Conservation (phyloP, 1,139 yeast species). For the Suhomyces bribrorum region DNA sequence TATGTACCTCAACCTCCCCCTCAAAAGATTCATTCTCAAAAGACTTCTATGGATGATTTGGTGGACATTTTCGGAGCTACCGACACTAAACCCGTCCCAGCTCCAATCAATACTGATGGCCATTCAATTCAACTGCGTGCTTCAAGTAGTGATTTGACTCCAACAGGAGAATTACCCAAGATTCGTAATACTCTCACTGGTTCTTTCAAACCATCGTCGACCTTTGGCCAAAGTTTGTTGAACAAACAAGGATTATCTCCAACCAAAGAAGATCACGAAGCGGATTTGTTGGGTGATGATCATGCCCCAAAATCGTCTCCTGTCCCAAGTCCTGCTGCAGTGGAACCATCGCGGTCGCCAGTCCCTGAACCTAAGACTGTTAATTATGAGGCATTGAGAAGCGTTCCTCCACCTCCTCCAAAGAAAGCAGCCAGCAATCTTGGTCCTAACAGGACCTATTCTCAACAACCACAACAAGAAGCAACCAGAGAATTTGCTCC, state of each 20-base stretch:
- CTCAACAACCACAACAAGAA: constrained; percentile 9
- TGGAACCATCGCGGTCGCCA: constrained; percentile 9
- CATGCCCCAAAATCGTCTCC: constrained; percentile 15
- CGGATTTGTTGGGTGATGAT: constrained; percentile 32
- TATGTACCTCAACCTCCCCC: constrained; percentile 16
- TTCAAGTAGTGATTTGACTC: constrained; percentile 41
- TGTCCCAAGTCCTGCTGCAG: constrained; percentile 1
- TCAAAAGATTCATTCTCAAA: constrained; percentile 28
- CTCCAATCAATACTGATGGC: constrained; percentile 23
- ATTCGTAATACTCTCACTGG: constrained; percentile 41
- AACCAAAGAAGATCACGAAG: constrained; percentile 24
- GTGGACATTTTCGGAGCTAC: constrained; percentile 57
- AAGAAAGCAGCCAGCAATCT: constrained; percentile 13
- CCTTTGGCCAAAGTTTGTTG: constrained; percentile 64
- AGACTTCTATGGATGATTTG: constrained; percentile 68
- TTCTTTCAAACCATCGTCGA: constrained; percentile 59
- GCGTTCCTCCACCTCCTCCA: constrained; percentile 50
- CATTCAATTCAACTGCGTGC: constrained; percentile 26
- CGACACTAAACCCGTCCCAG: constrained; percentile 23
- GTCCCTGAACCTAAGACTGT: constrained; percentile 23
- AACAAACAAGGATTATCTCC: constrained; percentile 27
- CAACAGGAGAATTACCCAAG: constrained; percentile 38
- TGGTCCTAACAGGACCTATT: constrained; percentile 2
- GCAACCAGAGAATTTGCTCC: constrained; percentile 3
- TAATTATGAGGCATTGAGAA: constrained; percentile 50